Evolutionary conservation across 495 filamentous ascomycete genomes (phyloP).

Genomic region (Penicillium ucsense): DNA sequence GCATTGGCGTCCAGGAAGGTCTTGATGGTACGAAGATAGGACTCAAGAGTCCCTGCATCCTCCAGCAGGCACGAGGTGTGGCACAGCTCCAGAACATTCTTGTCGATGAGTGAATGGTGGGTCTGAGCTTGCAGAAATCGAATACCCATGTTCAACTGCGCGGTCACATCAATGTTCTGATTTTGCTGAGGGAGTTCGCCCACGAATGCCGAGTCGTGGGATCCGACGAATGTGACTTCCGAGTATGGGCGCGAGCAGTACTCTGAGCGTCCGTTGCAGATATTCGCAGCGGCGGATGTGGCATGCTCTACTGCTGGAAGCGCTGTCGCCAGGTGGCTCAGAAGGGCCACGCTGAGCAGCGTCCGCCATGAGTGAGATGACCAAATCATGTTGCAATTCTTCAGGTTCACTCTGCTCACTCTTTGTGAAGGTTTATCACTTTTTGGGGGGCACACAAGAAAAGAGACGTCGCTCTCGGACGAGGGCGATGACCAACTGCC

Average conservation of each 20-base stretch:
- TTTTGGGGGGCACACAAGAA: not conserved
- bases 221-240: conserved; percentile 58
- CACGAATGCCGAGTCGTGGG: conserved; percentile 62
- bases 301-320: not conserved
- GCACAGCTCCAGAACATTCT: conserved; percentile 49
- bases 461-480: not conserved
- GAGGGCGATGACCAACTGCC: not conserved
- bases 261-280: conserved; percentile 58
- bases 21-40: conserved; percentile 49
- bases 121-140: conserved; percentile 63
- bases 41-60: conserved; percentile 50
- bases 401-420: not conserved
- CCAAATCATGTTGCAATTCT: not conserved
- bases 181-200: conserved; percentile 51
- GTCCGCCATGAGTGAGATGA: not conserved
- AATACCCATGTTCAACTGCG: conserved; percentile 57
- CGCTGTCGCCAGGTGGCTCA: conserved; percentile 5
- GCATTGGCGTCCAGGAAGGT: conserved; percentile 55
- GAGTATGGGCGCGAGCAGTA: conserved; percentile 54
- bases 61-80: conserved; percentile 56
- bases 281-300: conserved; percentile 4
- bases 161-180: conserved; percentile 55
- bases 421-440: no score
- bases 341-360: conserved; percentile 7
- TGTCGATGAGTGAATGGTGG: conserved; percentile 33